phyloP scores from a whole-genome alignment of 768 basidiomycete species.

The Russula brevipes region DNA sequence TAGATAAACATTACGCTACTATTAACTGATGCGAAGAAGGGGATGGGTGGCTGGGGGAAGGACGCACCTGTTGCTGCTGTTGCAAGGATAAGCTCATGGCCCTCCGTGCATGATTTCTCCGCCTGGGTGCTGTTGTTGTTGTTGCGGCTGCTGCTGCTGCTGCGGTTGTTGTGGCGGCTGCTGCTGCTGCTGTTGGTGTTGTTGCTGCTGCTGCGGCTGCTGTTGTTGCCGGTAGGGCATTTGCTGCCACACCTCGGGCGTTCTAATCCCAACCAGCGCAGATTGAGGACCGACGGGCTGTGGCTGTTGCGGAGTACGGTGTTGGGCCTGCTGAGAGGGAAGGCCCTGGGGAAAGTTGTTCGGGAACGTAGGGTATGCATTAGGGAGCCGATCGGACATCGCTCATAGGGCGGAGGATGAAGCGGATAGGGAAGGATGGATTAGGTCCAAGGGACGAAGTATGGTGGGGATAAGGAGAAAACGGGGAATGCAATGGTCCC shows the following conservation, averaged over 20 bases:
- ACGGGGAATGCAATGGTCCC: slow-evolving; percentile 1
- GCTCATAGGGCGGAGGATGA: slow-evolving; percentile 23
- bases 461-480: neutral
- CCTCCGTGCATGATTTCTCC: slow-evolving; percentile 16
- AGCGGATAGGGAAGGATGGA: slow-evolving; percentile 15
- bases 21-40: neutral
- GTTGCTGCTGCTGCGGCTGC: slow-evolving; percentile 15
- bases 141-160: slow-evolving; percentile 13
- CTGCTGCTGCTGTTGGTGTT: slow-evolving; percentile 17
- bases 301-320: slow-evolving; percentile 16
- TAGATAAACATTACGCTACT: neutral
- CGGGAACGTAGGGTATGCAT: slow-evolving; percentile 20
- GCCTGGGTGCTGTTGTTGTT: slow-evolving; percentile 13
- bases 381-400: slow-evolving; percentile 26
- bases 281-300: slow-evolving; percentile 19
- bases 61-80: slow-evolving; percentile 19
- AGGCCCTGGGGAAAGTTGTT: slow-evolving; percentile 20
- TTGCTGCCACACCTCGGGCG: slow-evolving; percentile 22
- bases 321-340: slow-evolving; percentile 21
- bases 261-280: slow-evolving; percentile 19
- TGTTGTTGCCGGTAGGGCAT: slow-evolving; percentile 11
- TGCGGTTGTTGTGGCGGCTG: slow-evolving; percentile 15
- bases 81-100: neutral
- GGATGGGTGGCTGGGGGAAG: neutral
- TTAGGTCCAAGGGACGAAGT: slow-evolving; percentile 7